Conservation (phyloP, 1,284 basidiomycete genomes). For the Fomitopsis pinicola region DNA sequence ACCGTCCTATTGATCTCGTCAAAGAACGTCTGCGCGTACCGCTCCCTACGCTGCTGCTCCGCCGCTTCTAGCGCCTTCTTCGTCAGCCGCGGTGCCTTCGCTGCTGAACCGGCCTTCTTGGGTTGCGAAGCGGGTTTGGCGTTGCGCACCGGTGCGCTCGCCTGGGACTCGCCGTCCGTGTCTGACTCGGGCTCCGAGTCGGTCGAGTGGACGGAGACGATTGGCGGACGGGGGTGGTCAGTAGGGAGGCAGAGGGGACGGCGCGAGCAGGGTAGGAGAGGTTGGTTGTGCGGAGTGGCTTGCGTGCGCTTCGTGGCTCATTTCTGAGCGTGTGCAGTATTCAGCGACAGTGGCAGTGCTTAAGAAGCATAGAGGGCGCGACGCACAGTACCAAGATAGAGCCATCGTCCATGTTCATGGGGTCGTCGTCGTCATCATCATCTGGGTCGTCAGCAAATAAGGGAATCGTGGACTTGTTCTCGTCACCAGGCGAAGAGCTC, state of each 20-base stretch:
- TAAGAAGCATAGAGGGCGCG: background rate
- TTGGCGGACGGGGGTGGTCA: background rate
- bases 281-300: conserved; percentile 30
- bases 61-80: conserved; percentile 44
- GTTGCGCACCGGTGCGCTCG: background rate
- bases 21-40: conserved; percentile 70
- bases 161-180: background rate
- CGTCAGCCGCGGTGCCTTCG: conserved; percentile 24
- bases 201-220: background rate
- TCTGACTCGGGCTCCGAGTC: conserved; percentile 14
- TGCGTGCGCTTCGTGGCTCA: conserved; percentile 43
- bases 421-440: conserved; percentile 17
- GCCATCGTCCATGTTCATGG: conserved; percentile 26
- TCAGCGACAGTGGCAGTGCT: background rate
- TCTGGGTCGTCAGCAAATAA: conserved; percentile 19
- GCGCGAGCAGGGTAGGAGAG: background rate
- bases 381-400: conserved; percentile 46
- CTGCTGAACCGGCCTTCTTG: conserved; percentile 1
- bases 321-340: conserved; percentile 27
- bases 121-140: background rate
- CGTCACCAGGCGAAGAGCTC: background rate
- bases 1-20: conserved; percentile 76
- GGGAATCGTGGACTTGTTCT: conserved; percentile 2
- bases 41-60: conserved; percentile 41
- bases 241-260: background rate